phyloP scores from a whole-genome alignment of 768 basidiomycete species.

The Hypholoma fasciculare region DNA sequence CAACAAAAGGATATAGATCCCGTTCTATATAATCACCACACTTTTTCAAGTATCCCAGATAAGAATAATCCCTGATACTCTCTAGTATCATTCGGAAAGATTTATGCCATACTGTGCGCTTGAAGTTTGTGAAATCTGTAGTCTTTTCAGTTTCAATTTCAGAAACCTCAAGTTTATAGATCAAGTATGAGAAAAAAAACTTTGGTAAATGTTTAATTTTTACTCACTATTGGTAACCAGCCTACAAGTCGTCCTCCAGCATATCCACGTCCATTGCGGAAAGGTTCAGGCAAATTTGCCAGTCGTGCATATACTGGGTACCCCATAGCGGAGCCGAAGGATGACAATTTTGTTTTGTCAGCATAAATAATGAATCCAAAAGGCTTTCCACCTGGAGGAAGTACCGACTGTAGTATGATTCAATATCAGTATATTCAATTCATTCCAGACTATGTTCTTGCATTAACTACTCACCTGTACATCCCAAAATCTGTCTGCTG shows the following conservation, averaged over 20 bases:
- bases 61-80: constrained; percentile 14
- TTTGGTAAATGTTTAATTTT: no score
- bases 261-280: background rate
- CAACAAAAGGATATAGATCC: constrained; percentile 33
- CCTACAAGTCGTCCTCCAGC: background rate
- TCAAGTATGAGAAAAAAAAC: no score
- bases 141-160: background rate
- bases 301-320: constrained; percentile 1
- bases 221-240: constrained; percentile 5
- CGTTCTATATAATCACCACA: constrained; percentile 20
- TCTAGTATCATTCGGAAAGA: constrained; percentile 31
- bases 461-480: background rate
- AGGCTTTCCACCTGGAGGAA: background rate
- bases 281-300: background rate
- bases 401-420: no score
- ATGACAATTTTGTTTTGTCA: constrained; percentile 1
- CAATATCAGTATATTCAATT: background rate
- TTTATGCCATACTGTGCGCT: constrained; percentile 38
- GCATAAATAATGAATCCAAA: background rate
- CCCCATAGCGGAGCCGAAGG: background rate
- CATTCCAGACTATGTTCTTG: background rate
- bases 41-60: constrained; percentile 6
- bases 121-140: constrained; percentile 26
- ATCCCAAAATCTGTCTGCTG: background rate
- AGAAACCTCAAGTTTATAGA: no score